Evolutionary conservation across 495 filamentous ascomycete genomes (phyloP).

Genomic region (Venustampulla echinocandica): DNA sequence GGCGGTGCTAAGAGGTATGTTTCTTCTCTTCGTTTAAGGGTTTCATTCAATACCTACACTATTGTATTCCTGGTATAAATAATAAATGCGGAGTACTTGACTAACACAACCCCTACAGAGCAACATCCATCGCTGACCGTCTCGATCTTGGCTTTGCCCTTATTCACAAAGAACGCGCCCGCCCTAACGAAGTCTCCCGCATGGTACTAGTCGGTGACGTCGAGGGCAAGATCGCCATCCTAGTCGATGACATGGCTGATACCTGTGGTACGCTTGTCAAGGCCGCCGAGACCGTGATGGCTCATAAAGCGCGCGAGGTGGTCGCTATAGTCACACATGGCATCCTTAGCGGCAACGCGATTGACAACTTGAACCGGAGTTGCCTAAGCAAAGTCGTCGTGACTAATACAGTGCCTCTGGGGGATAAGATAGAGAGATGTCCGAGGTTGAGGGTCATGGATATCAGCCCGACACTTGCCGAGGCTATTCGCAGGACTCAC

Average conservation of each 20-base stretch:
- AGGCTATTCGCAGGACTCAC: conserved; percentile 81
- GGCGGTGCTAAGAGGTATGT: conserved; percentile 88
- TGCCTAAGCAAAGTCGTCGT: conserved; percentile 73
- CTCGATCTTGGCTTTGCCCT: conserved; percentile 94
- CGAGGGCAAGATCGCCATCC: conserved; percentile 48
- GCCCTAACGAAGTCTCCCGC: conserved; percentile 89
- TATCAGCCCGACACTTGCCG: conserved; percentile 68
- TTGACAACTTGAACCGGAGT: conserved; percentile 81
- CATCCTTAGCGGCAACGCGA: conserved; percentile 85
- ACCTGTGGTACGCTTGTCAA: conserved; percentile 93
- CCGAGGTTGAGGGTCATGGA: conserved; percentile 82
- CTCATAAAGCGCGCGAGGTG: conserved; percentile 79
- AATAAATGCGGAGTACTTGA: not conserved
- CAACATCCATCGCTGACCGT: conserved; percentile 92
- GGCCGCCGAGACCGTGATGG: conserved; percentile 83
- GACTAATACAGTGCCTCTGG: conserved; percentile 93
- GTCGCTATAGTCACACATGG: conserved; percentile 95
- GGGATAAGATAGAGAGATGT: conserved; percentile 71
- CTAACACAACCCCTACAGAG: conserved; percentile 39
- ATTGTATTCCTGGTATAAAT: not conserved
- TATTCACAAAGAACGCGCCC: conserved; percentile 95
- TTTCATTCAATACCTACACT: not conserved
- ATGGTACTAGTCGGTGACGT: conserved; percentile 89
- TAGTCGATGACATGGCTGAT: conserved; percentile 75
- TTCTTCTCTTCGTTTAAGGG: not conserved